Percentiles rank a stretch among this genome's conserved stretches.
These are phyloP conservation scores for Coemansia sp. DNA, from an alignment of 192 early-diverging fungal genomes.

Conservation along the genomic window DNA sequence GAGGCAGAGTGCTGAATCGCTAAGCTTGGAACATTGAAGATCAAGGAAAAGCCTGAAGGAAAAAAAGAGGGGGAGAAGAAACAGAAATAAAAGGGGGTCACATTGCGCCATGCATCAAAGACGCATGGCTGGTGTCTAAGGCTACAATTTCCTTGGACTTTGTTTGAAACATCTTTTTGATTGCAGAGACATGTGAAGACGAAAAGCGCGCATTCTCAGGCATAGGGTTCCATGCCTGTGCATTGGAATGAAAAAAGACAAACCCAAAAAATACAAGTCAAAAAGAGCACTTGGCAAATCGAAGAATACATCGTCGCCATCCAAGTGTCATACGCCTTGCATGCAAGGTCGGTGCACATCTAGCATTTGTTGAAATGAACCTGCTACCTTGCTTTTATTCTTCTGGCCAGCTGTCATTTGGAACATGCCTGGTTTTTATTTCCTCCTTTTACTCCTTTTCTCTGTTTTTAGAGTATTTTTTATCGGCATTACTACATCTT, in stretches of 20 bases:
- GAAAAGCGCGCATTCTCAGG: neutral
- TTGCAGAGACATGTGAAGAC: constrained; percentile 9
- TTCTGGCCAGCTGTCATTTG: neutral
- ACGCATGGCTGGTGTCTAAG: constrained; percentile 11
- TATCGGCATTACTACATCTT: no score
- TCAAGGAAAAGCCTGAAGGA: neutral
- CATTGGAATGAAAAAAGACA: neutral
- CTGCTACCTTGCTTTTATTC: neutral
- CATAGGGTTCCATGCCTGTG: neutral
- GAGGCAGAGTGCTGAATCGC: no score
- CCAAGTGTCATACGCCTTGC: neutral
- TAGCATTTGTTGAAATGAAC: neutral
- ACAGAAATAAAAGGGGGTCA: neutral
- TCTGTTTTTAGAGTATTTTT: neutral
- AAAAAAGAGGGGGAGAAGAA: neutral
- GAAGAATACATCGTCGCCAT: no score
- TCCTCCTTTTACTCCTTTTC: neutral
- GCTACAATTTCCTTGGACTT: neutral
- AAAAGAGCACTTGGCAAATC: no score
- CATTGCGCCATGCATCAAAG: constrained; percentile 8
- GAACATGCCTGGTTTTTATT: neutral
- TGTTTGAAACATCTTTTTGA: neutral
- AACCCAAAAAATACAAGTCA: neutral
- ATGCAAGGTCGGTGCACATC: neutral
- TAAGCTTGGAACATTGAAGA: neutral